phyloP scores from a whole-genome alignment of 2,329 filamentous ascomycete genomes.

The Setomelanomma holmii region DNA sequence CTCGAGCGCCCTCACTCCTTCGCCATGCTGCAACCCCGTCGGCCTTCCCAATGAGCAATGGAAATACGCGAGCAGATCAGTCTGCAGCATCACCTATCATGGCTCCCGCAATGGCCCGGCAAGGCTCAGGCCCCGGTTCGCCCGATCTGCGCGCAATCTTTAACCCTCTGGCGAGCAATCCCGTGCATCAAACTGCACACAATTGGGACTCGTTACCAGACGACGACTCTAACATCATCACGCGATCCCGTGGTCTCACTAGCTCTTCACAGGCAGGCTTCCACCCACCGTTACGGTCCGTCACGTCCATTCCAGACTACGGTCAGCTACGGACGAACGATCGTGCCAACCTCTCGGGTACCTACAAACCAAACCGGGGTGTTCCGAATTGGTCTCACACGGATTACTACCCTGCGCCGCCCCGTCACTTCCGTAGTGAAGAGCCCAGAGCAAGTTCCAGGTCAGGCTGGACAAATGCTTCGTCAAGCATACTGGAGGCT shows the following conservation, averaged over 20 bases:
- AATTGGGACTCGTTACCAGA: conserved; percentile 34
- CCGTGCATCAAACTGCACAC: conserved; percentile 33
- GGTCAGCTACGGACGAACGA: conserved; percentile 36
- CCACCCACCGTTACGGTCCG: conserved; percentile 38
- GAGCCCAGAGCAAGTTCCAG: conserved; percentile 65
- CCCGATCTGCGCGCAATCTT: conserved; percentile 42
- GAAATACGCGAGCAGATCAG: conserved; percentile 26
- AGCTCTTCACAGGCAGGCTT: conserved; percentile 38
- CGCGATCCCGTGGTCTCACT: conserved; percentile 42
- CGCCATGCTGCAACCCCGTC: conserved; percentile 42
- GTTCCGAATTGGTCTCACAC: conserved; percentile 46
- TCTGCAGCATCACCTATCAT: conserved; percentile 34
- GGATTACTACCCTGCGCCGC: conserved; percentile 37
- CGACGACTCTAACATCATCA: conserved; percentile 25
- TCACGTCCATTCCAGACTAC: conserved; percentile 49
- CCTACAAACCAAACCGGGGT: conserved; percentile 46
- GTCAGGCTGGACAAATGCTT: conserved; percentile 64
- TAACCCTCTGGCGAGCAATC: conserved; percentile 46
- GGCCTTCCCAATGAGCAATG: conserved; percentile 36
- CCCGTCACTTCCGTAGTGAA: conserved; percentile 40
- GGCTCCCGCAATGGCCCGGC: conserved; percentile 30
- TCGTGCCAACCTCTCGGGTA: conserved; percentile 40
- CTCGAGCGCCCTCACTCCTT: conserved; percentile 51
- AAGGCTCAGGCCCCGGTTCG: conserved; percentile 33
- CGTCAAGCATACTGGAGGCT: conserved; percentile 63